Base-by-base conservation (phyloP, 2,329 filamentous ascomycete genomes). In the Calonectria pteridis region DNA sequence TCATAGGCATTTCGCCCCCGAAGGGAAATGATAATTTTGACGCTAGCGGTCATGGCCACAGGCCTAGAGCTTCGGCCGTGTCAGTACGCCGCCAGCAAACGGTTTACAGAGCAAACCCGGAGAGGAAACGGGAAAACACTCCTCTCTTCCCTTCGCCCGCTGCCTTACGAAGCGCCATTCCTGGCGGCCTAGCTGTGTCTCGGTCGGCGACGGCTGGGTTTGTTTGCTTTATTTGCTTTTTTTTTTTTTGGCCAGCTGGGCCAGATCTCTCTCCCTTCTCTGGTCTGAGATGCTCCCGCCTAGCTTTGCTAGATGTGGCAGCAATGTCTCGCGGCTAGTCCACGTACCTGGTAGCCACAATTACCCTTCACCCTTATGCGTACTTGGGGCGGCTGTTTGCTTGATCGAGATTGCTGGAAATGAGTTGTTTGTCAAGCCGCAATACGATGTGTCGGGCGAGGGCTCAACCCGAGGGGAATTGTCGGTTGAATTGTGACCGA, bases 401-500 rank as follows among this genome's bases (percentile, higher is more conserved):
- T 35, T 63, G 64, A 50, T 59, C 66, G 28, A 66, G 58, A 31
- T 40, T 55, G 59, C 33, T 37, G 16, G 28, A 23, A 33, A 40
- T 40, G 35, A 63, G 67, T 55, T 63, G 71, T 49, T 43, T 55
- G 49, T 63, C 33, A 58, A 4, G 49, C 16, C 43, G 18, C n/a
- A 55, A 73, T 69, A 55, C 67, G 66, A 67, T 73, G 69, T 73
- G 55, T 62, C 55, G 55, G 55, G 55, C 74, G 69, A 62, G 43
- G 70, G 29, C 65, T 55, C 29, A 26, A 49, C 35, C 28, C 59
- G n/a, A 11, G 37, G 67, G 69, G 73, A 73, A 76, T 64, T 76
- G 77, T 68, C 67, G 72, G 66, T 73, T 55, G 66, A 46, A 74
- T 63, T 67, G 67, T 77, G 71, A 74, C 72, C 75, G 49, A 72